A percentile compares a stretch with the other conserved stretches of the same genome.
Evolutionary conservation across 345 rosid species (phyloP).

Genomic region (Lepidium aucheri): DNA sequence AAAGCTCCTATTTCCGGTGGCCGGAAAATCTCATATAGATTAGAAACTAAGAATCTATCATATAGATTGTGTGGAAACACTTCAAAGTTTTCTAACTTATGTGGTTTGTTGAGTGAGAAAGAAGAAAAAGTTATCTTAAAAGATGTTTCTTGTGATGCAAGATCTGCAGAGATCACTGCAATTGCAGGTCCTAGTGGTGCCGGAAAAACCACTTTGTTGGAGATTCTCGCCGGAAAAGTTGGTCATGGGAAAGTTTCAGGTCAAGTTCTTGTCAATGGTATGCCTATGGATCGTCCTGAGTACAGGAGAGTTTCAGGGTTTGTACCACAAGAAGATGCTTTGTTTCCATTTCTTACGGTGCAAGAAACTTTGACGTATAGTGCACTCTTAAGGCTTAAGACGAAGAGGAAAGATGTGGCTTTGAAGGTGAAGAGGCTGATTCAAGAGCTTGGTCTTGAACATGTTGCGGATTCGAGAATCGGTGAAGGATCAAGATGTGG

Average conservation of each 20-base stretch:
- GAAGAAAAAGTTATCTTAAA: conserved; percentile 42
- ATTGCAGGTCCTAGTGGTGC: conserved; percentile 95
- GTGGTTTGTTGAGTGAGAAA: conserved; percentile 16
- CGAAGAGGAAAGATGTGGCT: conserved; percentile 35
- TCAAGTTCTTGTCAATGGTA: conserved; percentile 55
- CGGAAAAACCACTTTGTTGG: conserved; percentile 80
- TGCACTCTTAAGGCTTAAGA: conserved; percentile 68
- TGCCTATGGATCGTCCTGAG: conserved; percentile 40
- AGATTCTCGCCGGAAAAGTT: conserved; percentile 73
- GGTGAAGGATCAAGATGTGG: conserved; percentile 59
- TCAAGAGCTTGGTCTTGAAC: conserved; percentile 67
- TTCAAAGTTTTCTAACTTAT: conserved; percentile 26
- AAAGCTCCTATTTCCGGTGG: conserved; percentile 31
- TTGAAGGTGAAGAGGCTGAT: conserved; percentile 49
- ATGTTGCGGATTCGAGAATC: conserved; percentile 49
- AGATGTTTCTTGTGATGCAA: conserved; percentile 59
- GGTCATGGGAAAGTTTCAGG: conserved; percentile 37
- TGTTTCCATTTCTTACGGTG: conserved; percentile 80
- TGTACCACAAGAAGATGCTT: conserved; percentile 80
- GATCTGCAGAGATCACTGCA: conserved; percentile 58
- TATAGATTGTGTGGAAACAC: conserved; percentile 40
- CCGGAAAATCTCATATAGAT: conserved; percentile 35
- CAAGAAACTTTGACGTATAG: conserved; percentile 79
- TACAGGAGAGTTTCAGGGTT: conserved; percentile 68
- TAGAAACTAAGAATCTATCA: conserved; percentile 57